Base-by-base conservation (phyloP, 1,284 basidiomycete genomes). In the Ustilago trichophora region DNA sequence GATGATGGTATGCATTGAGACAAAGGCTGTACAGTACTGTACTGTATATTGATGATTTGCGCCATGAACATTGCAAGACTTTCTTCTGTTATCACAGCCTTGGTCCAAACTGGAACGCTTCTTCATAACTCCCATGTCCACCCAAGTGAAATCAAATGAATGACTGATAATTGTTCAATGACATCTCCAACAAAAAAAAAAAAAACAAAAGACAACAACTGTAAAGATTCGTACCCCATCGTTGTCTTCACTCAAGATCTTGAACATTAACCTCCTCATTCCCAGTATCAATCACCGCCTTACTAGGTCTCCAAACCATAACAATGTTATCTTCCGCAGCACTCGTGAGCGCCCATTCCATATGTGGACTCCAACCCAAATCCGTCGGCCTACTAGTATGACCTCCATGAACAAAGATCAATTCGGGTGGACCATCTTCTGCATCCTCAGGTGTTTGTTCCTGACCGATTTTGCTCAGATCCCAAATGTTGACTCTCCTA, bases 371-470 rank as follows among this genome's bases (percentile, higher is more conserved):
- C 78, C 78, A 81, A 9, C 57, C 70, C 4, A 81, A 46, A 57
- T 81, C 80, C 1, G 78, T 78, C 11, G 78, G 76, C 5, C 78
- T 43, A 19, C 69, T 70, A 9, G 78, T 81, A 45, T 81, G 80
- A 3, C 80, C 80, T 18, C 80, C 80, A 35, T 81, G 80, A 0
- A 80, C 76, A 49, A 81, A 81, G 25, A 80, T 57, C 8, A 81
- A 49, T 40, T 81, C 80, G 3, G 95, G 94, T 4, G 96, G 69
- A 7, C 96, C 95, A 78, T 98, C 95, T 82, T 98, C 96, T 46
- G 93, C 91, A 78, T 98, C 95, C 73, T 98, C 95, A 3, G 95
- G 94, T 0, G 92, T 92, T 82, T 98, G 95, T 82, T 98, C 96
- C 45, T 90, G 88, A 1, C 95, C 95, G 68, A 98, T 97, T 70